Percentiles rank a stretch among this genome's conserved stretches.
Evolutionary conservation across 495 filamentous ascomycete genomes (phyloP).

Genomic region (Aspergillus cavernicola): DNA sequence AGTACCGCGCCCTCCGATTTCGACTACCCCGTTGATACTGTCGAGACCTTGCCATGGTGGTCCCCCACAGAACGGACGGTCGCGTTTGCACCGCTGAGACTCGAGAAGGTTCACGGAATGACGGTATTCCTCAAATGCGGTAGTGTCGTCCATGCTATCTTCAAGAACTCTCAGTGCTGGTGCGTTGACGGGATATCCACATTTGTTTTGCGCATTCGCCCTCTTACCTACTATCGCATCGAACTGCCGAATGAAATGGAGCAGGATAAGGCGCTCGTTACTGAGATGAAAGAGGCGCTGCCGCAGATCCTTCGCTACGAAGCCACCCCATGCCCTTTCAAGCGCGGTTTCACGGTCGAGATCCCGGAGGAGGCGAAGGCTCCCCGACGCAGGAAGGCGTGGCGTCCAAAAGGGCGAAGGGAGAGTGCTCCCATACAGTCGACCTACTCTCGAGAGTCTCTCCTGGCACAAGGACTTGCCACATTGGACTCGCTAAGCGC

Average conservation of each 20-base stretch:
- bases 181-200: slow-evolving; percentile 81
- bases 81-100: slow-evolving; percentile 70
- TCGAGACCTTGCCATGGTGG: slow-evolving; percentile 64
- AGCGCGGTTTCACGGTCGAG: slow-evolving; percentile 68
- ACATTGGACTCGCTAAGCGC: slow-evolving; percentile 29
- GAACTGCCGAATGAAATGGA: slow-evolving; percentile 64
- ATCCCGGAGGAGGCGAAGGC: slow-evolving; percentile 66
- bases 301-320: slow-evolving; percentile 74
- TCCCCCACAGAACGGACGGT: slow-evolving; percentile 76
- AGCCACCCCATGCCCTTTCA: slow-evolving; percentile 82
- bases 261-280: slow-evolving; percentile 56
- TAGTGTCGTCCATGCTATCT: slow-evolving; percentile 71
- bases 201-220: slow-evolving; percentile 76
- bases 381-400: slow-evolving; percentile 63
- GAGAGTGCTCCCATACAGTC: slow-evolving; percentile 28
- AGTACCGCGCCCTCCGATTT: slow-evolving; percentile 43
- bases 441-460: slow-evolving; percentile 10
- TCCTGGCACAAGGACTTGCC: slow-evolving; percentile 14
- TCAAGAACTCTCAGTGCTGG: slow-evolving; percentile 89
- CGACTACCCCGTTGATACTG: slow-evolving; percentile 42
- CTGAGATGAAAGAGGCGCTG: slow-evolving; percentile 65
- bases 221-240: slow-evolving; percentile 82
- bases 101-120: slow-evolving; percentile 76
- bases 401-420: slow-evolving; percentile 60
- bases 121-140: slow-evolving; percentile 85